Percentiles rank a stretch among this genome's conserved stretches.
These are phyloP conservation scores for Fimicolochytrium jonesii DNA, from an alignment of 192 early-diverging fungal genomes.

Conservation along the genomic window DNA sequence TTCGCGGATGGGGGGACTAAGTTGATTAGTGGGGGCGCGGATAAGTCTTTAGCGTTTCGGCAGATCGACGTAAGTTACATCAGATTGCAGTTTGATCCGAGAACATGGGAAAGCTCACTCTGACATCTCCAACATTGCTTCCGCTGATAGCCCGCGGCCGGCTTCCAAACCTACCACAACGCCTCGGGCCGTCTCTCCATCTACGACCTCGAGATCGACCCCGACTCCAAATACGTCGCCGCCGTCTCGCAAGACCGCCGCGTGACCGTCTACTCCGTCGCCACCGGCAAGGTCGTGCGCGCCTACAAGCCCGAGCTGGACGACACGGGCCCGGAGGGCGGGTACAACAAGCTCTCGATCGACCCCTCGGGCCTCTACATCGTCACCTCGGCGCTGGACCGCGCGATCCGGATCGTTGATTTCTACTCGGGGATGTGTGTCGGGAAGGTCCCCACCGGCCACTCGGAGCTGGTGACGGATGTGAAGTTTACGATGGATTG, in stretches of 20 bases:
- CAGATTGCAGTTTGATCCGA: neutral
- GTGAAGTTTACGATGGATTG: conserved; percentile 57
- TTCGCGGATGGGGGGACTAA: conserved; percentile 61
- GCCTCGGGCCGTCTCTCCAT: conserved; percentile 64
- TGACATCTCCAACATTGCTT: too few species aligned
- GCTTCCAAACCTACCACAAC: conserved; percentile 52
- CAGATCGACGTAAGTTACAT: conserved; percentile 20
- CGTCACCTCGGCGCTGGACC: conserved; percentile 64
- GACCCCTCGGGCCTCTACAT: conserved; percentile 68
- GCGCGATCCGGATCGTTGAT: conserved; percentile 68
- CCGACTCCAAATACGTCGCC: conserved; percentile 46
- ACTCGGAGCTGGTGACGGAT: conserved; percentile 70
- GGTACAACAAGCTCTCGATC: conserved; percentile 59
- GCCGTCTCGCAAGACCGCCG: conserved; percentile 68
- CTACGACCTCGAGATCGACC: conserved; percentile 68
- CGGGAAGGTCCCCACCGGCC: conserved; percentile 50
- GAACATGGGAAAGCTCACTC: too few species aligned
- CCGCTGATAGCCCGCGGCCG: neutral
- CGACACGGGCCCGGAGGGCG: conserved; percentile 33
- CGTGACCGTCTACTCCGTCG: conserved; percentile 56
- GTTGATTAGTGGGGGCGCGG: conserved; percentile 74
- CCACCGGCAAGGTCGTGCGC: conserved; percentile 61
- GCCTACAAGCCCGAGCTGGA: conserved; percentile 50
- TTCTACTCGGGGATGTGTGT: conserved; percentile 57
- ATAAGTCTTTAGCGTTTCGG: conserved; percentile 79